Evolutionary conservation across 78 protist genomes (phyloP), one percentile per base, ranked within the genome.

Genomic region (slime mould (Dictyostelium discoideum)): DNA sequence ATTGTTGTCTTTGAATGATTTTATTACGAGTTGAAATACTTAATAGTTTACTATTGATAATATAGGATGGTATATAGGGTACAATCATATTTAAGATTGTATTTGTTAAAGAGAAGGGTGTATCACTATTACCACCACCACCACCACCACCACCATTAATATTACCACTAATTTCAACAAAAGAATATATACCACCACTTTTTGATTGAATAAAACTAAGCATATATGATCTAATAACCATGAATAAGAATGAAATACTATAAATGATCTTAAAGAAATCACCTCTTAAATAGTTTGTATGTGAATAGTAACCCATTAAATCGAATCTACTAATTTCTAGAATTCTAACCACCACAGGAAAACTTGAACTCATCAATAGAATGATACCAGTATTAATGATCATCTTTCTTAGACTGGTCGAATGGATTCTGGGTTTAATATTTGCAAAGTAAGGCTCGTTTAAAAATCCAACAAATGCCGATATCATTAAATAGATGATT

Each of bases 381-480:
- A 89, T 89, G 9, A 89, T 81, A 26, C 78, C 94, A 10, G 87
- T 89, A 69, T 89, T 89, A 1, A 89, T 89, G n/a, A 89, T 89
- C 63, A 89, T 42, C 77, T 89, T 89, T 78, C 94, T 78, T 3
- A 89, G 26, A 24, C 87, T 80, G 1, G 94, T 89, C 20, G 87
- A 63, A 42, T 57, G 83, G 16, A 89, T 65, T 39, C 73, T 80
- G 0, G 94, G 94, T 81, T 63, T 79, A 5, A 89, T 81, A 3
- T 40, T 60, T 50, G 84, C n/a, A 76, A 86, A 86, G n/a, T 42
- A 46, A 5, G 77, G 46, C 44, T 79, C 20, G 18, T 48, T 79
- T 65, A 89, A 89, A 37, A 89, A 81, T 67, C 94, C 94, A 65
- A 81, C 82, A 89, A 89, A 89, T 63, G 94, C 94, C 18, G 94